Evolutionary conservation across 345 rosid genomes (phyloP).

Genomic region (Populus alba): DNA sequence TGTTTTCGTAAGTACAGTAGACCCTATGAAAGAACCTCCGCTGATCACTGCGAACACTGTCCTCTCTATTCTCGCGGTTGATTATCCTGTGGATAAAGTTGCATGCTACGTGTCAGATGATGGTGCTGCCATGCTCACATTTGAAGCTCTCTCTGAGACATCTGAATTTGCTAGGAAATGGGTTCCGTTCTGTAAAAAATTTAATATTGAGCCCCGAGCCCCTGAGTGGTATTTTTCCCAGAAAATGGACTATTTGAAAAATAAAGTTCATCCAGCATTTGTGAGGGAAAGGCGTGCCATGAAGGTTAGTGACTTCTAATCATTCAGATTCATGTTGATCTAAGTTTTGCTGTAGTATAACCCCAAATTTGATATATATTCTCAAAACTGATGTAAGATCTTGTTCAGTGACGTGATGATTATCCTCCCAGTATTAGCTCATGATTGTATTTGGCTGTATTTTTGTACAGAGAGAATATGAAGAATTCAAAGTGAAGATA

Average conservation of each 20-base stretch:
- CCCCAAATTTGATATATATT: background rate
- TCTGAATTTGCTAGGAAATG: slow-evolving; percentile 95
- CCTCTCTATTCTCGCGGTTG: slow-evolving; percentile 94
- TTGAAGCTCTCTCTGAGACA: slow-evolving; percentile 97
- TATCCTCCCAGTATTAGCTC: background rate
- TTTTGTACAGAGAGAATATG: slow-evolving; percentile 87
- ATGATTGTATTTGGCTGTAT: background rate
- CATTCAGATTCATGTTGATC: background rate
- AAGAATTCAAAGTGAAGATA: slow-evolving; percentile 87
- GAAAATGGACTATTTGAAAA: slow-evolving; percentile 90
- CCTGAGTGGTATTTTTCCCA: slow-evolving; percentile 97
- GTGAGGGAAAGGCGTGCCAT: slow-evolving; percentile 95
- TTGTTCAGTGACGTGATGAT: background rate
- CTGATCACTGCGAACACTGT: slow-evolving; percentile 97
- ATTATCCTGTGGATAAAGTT: slow-evolving; percentile 91
- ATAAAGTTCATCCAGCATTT: slow-evolving; percentile 93
- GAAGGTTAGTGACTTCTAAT: slow-evolving; percentile 54
- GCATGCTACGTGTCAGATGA: slow-evolving; percentile 98
- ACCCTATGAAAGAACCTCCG: slow-evolving; percentile 98
- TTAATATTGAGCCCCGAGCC: slow-evolving; percentile 87
- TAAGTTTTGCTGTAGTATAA: background rate
- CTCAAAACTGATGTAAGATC: background rate
- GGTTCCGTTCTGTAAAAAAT: slow-evolving; percentile 99
- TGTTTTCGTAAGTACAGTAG: slow-evolving; percentile 91
- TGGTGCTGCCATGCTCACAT: slow-evolving; percentile 99